Conservation (phyloP, 2,329 filamentous ascomycete genomes). For the Epicoccum sorghinum region DNA sequence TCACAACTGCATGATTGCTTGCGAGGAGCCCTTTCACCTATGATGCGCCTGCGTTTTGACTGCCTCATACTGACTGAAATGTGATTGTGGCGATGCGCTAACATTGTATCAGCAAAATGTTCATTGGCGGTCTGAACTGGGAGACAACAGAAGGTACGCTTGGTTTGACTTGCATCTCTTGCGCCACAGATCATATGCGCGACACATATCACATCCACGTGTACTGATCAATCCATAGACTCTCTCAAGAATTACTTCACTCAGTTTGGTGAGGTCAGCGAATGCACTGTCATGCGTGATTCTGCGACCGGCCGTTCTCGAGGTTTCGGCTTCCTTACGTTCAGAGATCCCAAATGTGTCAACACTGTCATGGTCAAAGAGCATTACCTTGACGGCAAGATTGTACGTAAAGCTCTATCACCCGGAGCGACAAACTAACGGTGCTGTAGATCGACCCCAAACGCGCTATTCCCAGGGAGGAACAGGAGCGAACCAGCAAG, state of each 20-base stretch:
- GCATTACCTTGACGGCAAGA: constrained; percentile 96
- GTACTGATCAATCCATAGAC: constrained; percentile 62
- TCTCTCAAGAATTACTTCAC: constrained; percentile 97
- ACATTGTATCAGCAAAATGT: constrained; percentile 81
- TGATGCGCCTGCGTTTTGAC: constrained; percentile 8
- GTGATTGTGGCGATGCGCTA: constrained; percentile 16
- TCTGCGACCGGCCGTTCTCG: constrained; percentile 90
- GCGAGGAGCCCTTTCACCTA: neutral
- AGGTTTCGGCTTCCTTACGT: constrained; percentile 96
- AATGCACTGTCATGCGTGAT: constrained; percentile 99
- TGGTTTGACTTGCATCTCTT: neutral
- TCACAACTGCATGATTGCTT: too few relatives aligned
- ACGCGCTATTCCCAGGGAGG: constrained; percentile 93
- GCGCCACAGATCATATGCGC: neutral
- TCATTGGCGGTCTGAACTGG: constrained; percentile 98
- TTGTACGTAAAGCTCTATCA: constrained; percentile 68
- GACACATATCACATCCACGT: neutral
- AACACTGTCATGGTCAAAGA: constrained; percentile 99
- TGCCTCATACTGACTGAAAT: neutral
- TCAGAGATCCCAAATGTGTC: constrained; percentile 96
- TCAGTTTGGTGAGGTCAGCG: constrained; percentile 94
- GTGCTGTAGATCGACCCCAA: constrained; percentile 87
- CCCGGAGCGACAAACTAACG: constrained; percentile 26
- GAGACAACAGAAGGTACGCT: constrained; percentile 95
- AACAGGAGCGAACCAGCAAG: constrained; percentile 97